phyloP scores from a whole-genome alignment of 768 basidiomycete species.

The Leccinum aurantiacum region DNA sequence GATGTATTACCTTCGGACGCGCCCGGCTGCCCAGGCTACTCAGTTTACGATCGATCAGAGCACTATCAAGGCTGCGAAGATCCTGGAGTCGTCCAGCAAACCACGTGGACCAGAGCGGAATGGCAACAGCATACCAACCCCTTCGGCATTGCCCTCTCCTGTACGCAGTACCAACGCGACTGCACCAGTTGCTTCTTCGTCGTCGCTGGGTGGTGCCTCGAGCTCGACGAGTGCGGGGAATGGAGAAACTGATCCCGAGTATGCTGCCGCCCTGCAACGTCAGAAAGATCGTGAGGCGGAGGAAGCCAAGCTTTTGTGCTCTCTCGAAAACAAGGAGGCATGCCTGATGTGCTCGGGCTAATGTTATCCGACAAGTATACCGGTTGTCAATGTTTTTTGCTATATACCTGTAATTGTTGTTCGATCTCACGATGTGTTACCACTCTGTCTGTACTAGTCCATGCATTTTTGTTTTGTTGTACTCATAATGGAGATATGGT shows the following conservation, averaged over 20 bases:
- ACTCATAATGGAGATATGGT: constrained; percentile 12
- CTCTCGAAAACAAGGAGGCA: constrained; percentile 91
- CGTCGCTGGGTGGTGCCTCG: constrained; percentile 16
- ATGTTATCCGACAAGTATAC: constrained; percentile 14
- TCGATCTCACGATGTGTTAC: neutral
- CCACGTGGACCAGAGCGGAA: constrained; percentile 16
- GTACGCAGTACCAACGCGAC: constrained; percentile 33
- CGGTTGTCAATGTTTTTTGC: neutral
- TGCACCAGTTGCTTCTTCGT: constrained; percentile 27
- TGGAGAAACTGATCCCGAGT: constrained; percentile 60
- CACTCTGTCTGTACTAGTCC: constrained; percentile 12
- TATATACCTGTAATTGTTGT: constrained; percentile 5
- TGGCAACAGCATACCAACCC: constrained; percentile 20
- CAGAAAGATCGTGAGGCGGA: constrained; percentile 74
- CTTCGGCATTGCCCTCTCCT: constrained; percentile 31
- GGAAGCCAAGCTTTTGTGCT: constrained; percentile 79
- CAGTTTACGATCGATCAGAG: constrained; percentile 95
- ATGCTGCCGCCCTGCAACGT: constrained; percentile 71
- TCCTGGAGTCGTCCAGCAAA: constrained; percentile 24
- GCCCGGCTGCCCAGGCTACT: constrained; percentile 92
- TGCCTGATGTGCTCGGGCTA: constrained; percentile 90
- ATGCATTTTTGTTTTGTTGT: constrained; percentile 20
- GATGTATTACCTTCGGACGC: constrained; percentile 96
- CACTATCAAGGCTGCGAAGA: constrained; percentile 59
- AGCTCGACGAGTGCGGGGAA: constrained; percentile 30